Conservation (phyloP, 2,329 filamentous ascomycete species). For the Paraphoma sp. region DNA sequence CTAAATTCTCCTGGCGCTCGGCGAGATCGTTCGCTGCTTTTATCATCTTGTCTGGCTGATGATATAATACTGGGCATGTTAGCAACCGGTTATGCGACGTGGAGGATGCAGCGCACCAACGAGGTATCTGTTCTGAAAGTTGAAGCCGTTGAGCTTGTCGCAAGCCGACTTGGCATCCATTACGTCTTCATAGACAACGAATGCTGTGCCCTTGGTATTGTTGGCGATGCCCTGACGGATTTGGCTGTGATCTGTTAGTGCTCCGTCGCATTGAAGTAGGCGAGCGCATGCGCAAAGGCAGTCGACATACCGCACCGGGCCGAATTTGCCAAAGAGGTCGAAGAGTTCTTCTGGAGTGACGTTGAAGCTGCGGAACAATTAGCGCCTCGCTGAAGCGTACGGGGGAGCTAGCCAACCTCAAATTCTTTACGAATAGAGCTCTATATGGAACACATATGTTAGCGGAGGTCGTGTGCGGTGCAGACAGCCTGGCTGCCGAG, state of each 20-base stretch:
- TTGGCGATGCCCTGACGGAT: conserved; percentile 97
- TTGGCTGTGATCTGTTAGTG: conserved; percentile 68
- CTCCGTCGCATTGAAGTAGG: background rate
- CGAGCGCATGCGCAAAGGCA: background rate
- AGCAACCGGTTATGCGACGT: conserved; percentile 4
- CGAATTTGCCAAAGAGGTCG: conserved; percentile 98
- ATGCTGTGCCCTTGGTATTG: conserved; percentile 97
- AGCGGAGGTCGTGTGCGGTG: conserved; percentile 40
- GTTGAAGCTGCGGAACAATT: conserved; percentile 77
- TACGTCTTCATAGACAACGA: conserved; percentile 99
- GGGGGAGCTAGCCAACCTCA: conserved; percentile 70
- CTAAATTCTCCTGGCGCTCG: conserved; percentile 94
- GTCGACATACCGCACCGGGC: conserved; percentile 81
- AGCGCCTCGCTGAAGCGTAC: conserved; percentile 10
- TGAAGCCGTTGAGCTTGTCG: conserved; percentile 99
- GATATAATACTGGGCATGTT: conserved; percentile 67
- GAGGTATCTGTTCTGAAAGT: conserved; percentile 99
- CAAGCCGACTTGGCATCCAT: conserved; percentile 98
- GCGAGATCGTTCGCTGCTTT: conserved; percentile 94
- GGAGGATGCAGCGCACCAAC: conserved; percentile 70
- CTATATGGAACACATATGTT: conserved; percentile 55
- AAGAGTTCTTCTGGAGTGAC: conserved; percentile 97
- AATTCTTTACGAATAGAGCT: conserved; percentile 99
- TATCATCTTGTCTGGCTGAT: conserved; percentile 79
- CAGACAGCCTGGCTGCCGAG: conserved; percentile 21